Base-by-base conservation (phyloP, 306 rosid species). In the Cucurbita maxima region DNA sequence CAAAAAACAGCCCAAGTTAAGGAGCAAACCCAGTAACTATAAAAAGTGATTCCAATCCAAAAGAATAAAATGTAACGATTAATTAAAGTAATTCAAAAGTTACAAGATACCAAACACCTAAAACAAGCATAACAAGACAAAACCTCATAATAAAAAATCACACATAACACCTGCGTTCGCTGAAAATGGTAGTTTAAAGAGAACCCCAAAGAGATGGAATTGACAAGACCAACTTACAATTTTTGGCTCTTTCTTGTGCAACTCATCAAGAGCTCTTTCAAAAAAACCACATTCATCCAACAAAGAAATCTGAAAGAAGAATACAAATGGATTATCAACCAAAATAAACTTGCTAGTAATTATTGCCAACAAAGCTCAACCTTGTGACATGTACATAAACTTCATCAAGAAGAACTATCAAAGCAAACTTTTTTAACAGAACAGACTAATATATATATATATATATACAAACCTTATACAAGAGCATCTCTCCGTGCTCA, bases 401-500 rank as follows among this genome's bases (percentile, higher is more conserved):
- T 45, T 48, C 59, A 51, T 70, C 22, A 70, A 70, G 13, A 40
- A 38, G 45, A 20, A 48, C 45, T 15, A 25, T 10, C 6, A 20
- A 51, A 34, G 44, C 74, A 50, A 50, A 70, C 45, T 30, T 43
- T 20, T 10, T 10, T 66, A 6, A 43, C 37, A 44, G 38, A 43
- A 11, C 44, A 44, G 10, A 43, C 34, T 11, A 58, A 12, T 53
- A 14, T 30, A 56, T 58, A 1, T 66, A n/a, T n/a, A n/a, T n/a
- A 12, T 43, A 1, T 66, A 22, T 36, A 37, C 63, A 78, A 84
- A 94, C 99, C 97, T 94, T 94, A 53, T 89, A 94, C 56, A 94
- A 81, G 72, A 94, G 91, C 99, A 94, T 94, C 83, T 91, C 99
- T 77, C 97, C 99, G 78, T 94, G 99, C 84, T 94, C 99, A 59